Evolutionary conservation across 371 early-diverging fungal genomes (phyloP), one percentile per base, ranked within the genome.

Genomic region (Mortierella sp.): DNA sequence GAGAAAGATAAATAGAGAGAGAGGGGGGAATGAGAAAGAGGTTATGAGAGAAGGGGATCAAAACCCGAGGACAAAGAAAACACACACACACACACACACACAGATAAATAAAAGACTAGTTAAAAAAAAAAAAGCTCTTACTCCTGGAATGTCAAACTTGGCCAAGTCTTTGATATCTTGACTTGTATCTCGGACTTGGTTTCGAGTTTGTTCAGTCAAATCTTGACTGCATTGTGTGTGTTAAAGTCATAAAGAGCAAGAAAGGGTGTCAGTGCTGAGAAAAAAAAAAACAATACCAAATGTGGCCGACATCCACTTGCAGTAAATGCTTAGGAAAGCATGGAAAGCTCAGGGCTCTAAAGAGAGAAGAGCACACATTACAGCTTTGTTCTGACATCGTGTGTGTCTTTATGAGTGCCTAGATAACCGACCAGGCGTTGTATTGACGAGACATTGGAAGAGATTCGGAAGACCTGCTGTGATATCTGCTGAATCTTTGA

Each of bases 181-280:
- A 19, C 89, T 91, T 14, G 96, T 94, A 44, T 87, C 88, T 62
- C 92, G 92, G 43, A 95, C 92, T 57, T 95, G 84, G n/a, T 88
- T 90, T 26, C 93, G 85, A 4, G 95, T 96, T 28, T 84, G 84
- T 53, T 96, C 95, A n/a, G 94, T 96, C 50, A 94, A 80, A 45
- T 87, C 86, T 77, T 94, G 94, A 29, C 96, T 94, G 64, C 68
- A 72, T 18, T 62, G n/a, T n/a, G n/a, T 21, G 4, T 4, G 12
- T 52, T 62, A 45, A 26, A 21, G 59, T 28, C 55, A 25, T 37
- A 43, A 53, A 25, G 23, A 57, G 46, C 16, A 47, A 25, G 15
- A 61, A 26, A 57, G 21, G 46, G 47, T 7, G 29, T 14, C 43
- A 52, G 52, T 11, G 2, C 29, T 28, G 12, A 56, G n/a, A n/a